phyloP scores from a whole-genome alignment of 2,329 filamentous ascomycete species.

The Taxawa tesnikishii region DNA sequence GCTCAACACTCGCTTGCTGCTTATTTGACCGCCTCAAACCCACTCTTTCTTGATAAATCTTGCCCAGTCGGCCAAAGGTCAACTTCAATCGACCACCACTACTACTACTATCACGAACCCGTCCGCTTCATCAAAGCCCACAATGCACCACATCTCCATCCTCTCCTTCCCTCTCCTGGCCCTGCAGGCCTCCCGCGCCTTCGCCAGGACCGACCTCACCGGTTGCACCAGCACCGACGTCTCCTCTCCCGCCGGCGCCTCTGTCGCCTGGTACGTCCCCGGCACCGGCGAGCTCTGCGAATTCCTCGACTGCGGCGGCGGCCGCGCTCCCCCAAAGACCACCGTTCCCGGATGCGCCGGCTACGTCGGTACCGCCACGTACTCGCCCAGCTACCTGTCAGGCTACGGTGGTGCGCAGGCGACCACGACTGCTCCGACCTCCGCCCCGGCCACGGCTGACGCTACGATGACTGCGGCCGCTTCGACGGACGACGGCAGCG shows the following conservation, averaged over 20 bases:
- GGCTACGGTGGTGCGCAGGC: too few relatives aligned
- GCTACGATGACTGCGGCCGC: conserved; percentile 1
- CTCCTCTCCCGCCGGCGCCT: conserved; percentile 28
- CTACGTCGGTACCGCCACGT: conserved; percentile 45
- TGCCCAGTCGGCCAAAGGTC: too few relatives aligned
- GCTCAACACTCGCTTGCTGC: too few relatives aligned
- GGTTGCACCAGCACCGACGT: conserved; percentile 32
- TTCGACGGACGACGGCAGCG: too few relatives aligned
- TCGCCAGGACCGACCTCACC: conserved; percentile 24
- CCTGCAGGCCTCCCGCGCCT: conserved; percentile 7
- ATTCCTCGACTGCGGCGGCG: conserved; percentile 55
- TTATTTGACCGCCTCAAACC: too few relatives aligned
- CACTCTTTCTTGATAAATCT: too few relatives aligned
- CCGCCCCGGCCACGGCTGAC: conserved; percentile 2
- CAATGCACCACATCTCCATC: not conserved
- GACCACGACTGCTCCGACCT: conserved; percentile 5
- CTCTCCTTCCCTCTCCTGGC: not conserved
- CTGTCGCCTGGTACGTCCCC: conserved; percentile 48
- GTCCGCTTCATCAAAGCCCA: too few relatives aligned
- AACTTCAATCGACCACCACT: too few relatives aligned
- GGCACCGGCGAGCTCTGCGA: conserved; percentile 53
- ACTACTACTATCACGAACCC: too few relatives aligned
- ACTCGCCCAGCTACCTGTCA: conserved; percentile 38
- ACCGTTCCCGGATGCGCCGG: conserved; percentile 47
- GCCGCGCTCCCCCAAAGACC: conserved; percentile 40